Evolutionary conservation across 202 grass and related monocot genomes (phyloP), one percentile per base, ranked within the genome.

Genomic region (Schoenoplectus triqueter): DNA sequence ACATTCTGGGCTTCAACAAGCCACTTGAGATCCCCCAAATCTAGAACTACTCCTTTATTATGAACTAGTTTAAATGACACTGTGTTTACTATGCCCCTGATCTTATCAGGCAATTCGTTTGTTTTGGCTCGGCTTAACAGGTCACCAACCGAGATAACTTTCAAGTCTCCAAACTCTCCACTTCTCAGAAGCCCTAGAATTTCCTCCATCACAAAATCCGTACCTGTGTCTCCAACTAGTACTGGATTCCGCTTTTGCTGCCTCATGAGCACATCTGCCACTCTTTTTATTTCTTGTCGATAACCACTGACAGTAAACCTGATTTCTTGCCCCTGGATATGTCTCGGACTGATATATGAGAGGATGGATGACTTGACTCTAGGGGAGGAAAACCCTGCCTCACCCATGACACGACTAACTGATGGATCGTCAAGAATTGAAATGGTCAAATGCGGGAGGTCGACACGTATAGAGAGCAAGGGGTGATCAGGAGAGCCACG

Each of bases 361-460:
- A 92, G 86, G 87, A 94, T 91, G 85, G 86, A 85, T 0, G 87
- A 87, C 78, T 97, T 97, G 45, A 94, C 88, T 48, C 82, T 86
- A 6, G 89, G 86, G 83, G 90, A 93, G 2, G 91, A 95, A 89
- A 98, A 98, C 72, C 90, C 88, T 0, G 95, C 95, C 92, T 98
- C 95, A 15, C 92, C 89, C 92, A 95, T 98, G 84, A 98, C 95
- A 84, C 92, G 92, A 46, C 92, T 94, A 10, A 98, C 95, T 19
- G 95, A 98, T 2, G 95, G 95, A 83, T 98, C 95, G 66, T 98
- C 95, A 4, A 98, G 95, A 75, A 95, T 92, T 72, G 95, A 90
- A 13, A 95, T 85, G 14, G 88, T 93, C 45, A 98, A 85, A 80
- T 98, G 92, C 9, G 88, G 82, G 19, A 95, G 91, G 44, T 94